Base-by-base conservation (phyloP, 208 protist species). In the Crithidia expoeki region DNA sequence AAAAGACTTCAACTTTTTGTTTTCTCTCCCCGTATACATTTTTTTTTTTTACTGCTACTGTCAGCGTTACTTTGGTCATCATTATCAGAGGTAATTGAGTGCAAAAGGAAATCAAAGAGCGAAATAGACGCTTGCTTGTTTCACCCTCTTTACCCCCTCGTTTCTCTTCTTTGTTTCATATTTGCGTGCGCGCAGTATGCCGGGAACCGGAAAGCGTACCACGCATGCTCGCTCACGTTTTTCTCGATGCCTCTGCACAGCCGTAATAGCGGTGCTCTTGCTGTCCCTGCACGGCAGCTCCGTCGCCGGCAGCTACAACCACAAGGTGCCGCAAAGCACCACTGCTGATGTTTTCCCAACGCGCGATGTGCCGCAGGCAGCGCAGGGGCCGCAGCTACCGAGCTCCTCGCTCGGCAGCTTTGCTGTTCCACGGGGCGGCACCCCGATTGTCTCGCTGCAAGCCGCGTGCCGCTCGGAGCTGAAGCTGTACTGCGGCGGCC, bases 381-480 rank as follows among this genome's bases (percentile, higher is more conserved):
- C 42, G 27, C 55, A 36, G 30, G 51, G 25, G 28, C 58, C 32
- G 51, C 58, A 23, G 17, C 38, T 27, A 16, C 52, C 46, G 21
- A 40, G 44, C 27, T 62, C 56, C 11, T 62, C 56, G 6, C 61
- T 44, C 21, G 33, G 47, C 49, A 57, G 49, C 49, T 67, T 67
- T 23, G 61, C 49, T 1, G 23, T 57, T 4, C 61, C 61, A 9
- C 30, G 44, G 27, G 47, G 49, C 30, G 14, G 47, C 32, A 33
- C 19, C 14, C 55, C 55, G 4, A 40, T 70, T 19, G 49, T 71
- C 19, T 72, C 70, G 14, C 60, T 80, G 17, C 66, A 69, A 42
- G 63, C 52, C 27, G 68, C 76, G 9, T 83, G 64, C 32, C 74
- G 67, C n/a, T 56, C 68, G 7, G 74, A 79, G 52, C 49, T 79